Evolutionary conservation across 2,329 filamentous ascomycete species (phyloP).

Genomic region (Fusarium pseudograminearum): DNA sequence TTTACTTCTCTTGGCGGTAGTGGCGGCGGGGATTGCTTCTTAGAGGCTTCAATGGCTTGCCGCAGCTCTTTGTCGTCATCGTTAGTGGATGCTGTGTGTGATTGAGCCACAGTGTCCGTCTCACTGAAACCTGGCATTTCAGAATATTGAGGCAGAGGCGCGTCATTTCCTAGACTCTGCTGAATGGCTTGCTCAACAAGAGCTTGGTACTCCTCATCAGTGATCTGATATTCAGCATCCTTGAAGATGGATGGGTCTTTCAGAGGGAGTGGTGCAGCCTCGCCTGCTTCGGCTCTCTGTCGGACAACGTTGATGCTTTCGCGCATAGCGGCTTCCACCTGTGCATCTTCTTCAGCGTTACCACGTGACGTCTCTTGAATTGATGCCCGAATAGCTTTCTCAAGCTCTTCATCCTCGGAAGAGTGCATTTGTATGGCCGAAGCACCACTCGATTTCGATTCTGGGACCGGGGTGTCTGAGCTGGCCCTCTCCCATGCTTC

Average conservation of each 20-base stretch:
- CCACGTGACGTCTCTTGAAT: constrained; percentile 78
- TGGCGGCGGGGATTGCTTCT: constrained; percentile 41
- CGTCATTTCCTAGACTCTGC: constrained; percentile 57
- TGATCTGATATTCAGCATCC: constrained; percentile 60
- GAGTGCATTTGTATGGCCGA: constrained; percentile 22
- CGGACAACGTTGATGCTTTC: constrained; percentile 73
- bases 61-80: constrained; percentile 55
- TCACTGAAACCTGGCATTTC: constrained; percentile 35
- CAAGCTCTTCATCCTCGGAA: constrained; percentile 70
- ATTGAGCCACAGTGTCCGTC: constrained; percentile 5
- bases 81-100: not conserved
- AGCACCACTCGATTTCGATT: constrained; percentile 26
- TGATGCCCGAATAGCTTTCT: constrained; percentile 77
- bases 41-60: constrained; percentile 58
- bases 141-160: constrained; percentile 33
- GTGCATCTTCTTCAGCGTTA: constrained; percentile 74
- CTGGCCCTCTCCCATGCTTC: constrained; percentile 56
- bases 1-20: constrained; percentile 42
- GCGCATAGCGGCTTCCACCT: constrained; percentile 79
- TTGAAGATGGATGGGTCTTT: constrained; percentile 52
- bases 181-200: constrained; percentile 68
- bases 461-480: constrained; percentile 32
- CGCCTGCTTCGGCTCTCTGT: constrained; percentile 46
- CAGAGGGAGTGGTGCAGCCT: constrained; percentile 41
- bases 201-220: constrained; percentile 69